Conservation (phyloP, 2,329 filamentous ascomycete species). For the Sporothrix pallida region DNA sequence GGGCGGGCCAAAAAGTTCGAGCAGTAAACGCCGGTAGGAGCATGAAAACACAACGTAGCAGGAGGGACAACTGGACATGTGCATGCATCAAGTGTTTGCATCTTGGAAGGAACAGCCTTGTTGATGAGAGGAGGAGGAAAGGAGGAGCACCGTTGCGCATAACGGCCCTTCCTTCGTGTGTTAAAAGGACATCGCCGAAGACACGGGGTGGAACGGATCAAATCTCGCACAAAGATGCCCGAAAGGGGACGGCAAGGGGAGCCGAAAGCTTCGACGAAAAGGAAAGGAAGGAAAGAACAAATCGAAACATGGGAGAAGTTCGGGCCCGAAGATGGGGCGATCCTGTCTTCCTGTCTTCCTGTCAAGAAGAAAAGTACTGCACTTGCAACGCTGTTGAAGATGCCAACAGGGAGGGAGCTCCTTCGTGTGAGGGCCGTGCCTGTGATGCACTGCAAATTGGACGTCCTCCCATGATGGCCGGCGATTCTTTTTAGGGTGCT, state of each 20-base stretch:
- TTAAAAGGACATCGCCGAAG: background rate
- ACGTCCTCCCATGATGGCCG: background rate
- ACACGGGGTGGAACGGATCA: no score
- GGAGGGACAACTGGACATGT: background rate
- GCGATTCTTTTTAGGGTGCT: background rate
- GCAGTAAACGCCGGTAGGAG: background rate
- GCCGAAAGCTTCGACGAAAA: no score
- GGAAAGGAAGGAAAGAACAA: background rate
- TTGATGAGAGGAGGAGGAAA: background rate
- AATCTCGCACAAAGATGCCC: constrained; percentile 6
- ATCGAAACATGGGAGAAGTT: no score
- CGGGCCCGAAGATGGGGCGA: no score
- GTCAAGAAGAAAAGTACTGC: background rate
- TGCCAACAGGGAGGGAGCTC: background rate
- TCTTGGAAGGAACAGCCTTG: background rate
- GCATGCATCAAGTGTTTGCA: background rate
- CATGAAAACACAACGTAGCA: background rate
- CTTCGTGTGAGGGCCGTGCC: background rate
- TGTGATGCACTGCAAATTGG: background rate
- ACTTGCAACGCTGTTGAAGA: background rate
- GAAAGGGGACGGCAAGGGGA: background rate
- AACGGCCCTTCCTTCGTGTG: background rate
- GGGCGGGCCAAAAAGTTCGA: no score
- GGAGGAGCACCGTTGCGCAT: background rate
- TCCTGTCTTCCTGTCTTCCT: background rate